Base-by-base conservation (phyloP, 257 asterid species). In the Ballota nigra region DNA sequence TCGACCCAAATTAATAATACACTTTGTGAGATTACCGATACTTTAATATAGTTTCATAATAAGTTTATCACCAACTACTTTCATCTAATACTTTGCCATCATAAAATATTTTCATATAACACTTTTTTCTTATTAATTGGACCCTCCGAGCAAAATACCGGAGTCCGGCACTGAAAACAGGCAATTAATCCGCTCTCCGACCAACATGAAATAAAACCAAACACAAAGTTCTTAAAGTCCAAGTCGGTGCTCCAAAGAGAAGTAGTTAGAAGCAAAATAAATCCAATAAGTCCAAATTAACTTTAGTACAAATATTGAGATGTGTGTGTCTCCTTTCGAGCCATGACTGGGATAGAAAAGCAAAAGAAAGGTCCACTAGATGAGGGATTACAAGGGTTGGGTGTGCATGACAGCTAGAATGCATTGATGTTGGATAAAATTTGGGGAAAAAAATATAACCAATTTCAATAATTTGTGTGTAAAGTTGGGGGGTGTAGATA, bases 371-470 rank as follows among this genome's bases (percentile, higher is more conserved):
- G 58, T 43, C 68, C 66, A 73, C 59, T 43, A 69, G 53, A 45
- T 45, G 53, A 45, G 53, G 18, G 16, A 4, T n/a, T 45, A 45
- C 53, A 45, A 43, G 55, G 41, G 76, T 61, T 80, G 67, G 78
- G 33, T 57, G 26, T 70, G 84, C 55, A 40, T 52, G 88, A 83
- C 90, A 86, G 85, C 90, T 83, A 77, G 71, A 77, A 60, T 78
- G 86, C 87, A 81, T 72, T 75, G 36, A 75, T 75, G 40, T 51
- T 56, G 15, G 29, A n/a, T 47, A 10, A 66, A 73, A 41, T 6
- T 8, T 3, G 20, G 22, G 5, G 6, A 26, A 34, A 75, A 28
- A 26, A 57, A 18, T 55, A 31, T 43, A 74, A 40, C 8, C 7
- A 41, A 3, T 41, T 41, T 41, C 51, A 41, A 41, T 77, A 53